phyloP scores from a whole-genome alignment of 2,329 filamentous ascomycete genomes.

The Aspergillus pseudotamarii region DNA sequence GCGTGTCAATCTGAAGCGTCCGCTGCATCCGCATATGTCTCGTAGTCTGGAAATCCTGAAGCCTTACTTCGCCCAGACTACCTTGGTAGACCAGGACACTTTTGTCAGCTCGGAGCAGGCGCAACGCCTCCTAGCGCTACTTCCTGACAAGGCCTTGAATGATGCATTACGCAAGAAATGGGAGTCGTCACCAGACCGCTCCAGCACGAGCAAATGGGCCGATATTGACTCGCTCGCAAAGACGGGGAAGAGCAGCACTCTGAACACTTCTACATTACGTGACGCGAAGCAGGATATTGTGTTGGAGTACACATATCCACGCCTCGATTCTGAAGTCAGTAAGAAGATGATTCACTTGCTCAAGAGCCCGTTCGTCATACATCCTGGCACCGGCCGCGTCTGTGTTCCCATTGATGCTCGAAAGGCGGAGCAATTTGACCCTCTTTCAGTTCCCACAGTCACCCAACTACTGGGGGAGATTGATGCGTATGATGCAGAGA shows the following conservation, averaged over 20 bases:
- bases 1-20: constrained; percentile 79
- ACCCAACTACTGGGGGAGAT: constrained; percentile 81
- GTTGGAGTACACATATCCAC: constrained; percentile 95
- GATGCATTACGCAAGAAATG: constrained; percentile 86
- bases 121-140: constrained; percentile 77
- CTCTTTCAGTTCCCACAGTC: constrained; percentile 84
- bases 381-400: constrained; percentile 89
- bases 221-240: constrained; percentile 89
- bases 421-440: constrained; percentile 80
- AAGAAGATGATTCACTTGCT: constrained; percentile 98
- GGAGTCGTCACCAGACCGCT: constrained; percentile 77
- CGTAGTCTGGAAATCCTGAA: constrained; percentile 85
- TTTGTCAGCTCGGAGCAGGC: constrained; percentile 72
- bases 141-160: constrained; percentile 78
- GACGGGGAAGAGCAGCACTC: constrained; percentile 68
- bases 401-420: constrained; percentile 90
- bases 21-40: constrained; percentile 84
- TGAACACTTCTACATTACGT: constrained; percentile 73
- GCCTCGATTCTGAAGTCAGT: constrained; percentile 93
- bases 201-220: constrained; percentile 83
- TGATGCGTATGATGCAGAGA: constrained; percentile 68
- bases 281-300: constrained; percentile 96
- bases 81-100: constrained; percentile 83
- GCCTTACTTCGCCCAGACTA: constrained; percentile 78
- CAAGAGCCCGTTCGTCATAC: constrained; percentile 94